Conservation (phyloP, 148 eudicot genomes). For the Pharnaceum exiguum region DNA sequence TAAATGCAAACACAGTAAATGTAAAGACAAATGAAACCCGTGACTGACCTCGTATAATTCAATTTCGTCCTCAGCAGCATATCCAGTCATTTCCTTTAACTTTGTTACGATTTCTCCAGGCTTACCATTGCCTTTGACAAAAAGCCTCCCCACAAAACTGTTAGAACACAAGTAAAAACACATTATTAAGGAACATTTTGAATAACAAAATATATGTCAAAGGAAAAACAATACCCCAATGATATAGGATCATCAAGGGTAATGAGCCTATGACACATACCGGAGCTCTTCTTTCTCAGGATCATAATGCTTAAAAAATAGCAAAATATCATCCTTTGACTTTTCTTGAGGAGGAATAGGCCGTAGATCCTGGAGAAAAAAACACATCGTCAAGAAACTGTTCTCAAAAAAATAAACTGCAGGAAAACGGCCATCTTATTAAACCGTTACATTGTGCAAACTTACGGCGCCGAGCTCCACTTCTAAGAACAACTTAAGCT, state of each 20-base stretch:
- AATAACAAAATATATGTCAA: too few species aligned
- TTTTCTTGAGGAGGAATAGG: constrained; percentile 72
- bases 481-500: constrained; percentile 78
- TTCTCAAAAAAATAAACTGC: background rate
- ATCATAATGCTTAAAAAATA: constrained; percentile 83
- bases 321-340: constrained; percentile 69
- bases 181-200: too few species aligned
- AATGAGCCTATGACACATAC: constrained; percentile 24
- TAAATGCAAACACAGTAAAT: too few species aligned
- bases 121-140: constrained; percentile 59
- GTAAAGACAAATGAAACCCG: background rate
- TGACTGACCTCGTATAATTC: constrained; percentile 58
- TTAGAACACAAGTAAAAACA: background rate
- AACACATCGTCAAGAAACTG: background rate
- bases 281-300: constrained; percentile 79
- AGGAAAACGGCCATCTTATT: background rate
- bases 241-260: too few species aligned
- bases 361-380: constrained; percentile 45
- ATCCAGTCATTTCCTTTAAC: constrained; percentile 61
- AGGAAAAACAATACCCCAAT: too few species aligned
- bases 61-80: constrained; percentile 57
- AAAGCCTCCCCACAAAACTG: constrained; percentile 66
- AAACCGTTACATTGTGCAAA: background rate
- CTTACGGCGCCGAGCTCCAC: constrained; percentile 66
- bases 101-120: constrained; percentile 51